phyloP scores from a whole-genome alignment of 2,329 filamentous ascomycete species.

The Whalleya microplaca region DNA sequence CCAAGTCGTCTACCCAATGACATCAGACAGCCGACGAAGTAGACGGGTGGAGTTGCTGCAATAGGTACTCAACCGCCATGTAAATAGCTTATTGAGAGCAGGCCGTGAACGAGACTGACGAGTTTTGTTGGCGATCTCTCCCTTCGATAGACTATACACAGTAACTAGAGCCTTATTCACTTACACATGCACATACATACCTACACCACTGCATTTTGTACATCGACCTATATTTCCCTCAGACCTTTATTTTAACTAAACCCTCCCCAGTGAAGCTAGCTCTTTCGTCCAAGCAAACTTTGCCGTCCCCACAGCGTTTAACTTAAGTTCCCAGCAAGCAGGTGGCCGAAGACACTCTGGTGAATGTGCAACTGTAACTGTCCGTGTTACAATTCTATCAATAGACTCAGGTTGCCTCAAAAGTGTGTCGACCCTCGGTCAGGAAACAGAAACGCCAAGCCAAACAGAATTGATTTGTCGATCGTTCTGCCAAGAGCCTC shows the following conservation, averaged over 20 bases:
- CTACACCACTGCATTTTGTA: too few relatives aligned
- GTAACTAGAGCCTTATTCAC: too few relatives aligned
- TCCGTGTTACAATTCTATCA: constrained; percentile 2
- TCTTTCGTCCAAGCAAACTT: too few relatives aligned
- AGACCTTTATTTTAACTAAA: too few relatives aligned
- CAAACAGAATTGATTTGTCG: constrained; percentile 4
- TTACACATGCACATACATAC: too few relatives aligned
- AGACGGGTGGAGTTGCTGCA: constrained; percentile 24
- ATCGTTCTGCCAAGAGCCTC: constrained; percentile 19
- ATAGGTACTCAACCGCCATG: constrained; percentile 1
- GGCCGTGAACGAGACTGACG: constrained; percentile 5
- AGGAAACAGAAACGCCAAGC: constrained; percentile 14
- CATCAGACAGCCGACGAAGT: not conserved
- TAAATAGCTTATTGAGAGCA: too few relatives aligned
- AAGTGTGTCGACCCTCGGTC: constrained; percentile 8
- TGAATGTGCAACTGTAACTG: constrained; percentile 13
- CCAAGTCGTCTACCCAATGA: constrained; percentile 15
- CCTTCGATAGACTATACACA: too few relatives aligned
- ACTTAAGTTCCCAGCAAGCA: constrained; percentile 2
- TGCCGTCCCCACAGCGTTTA: not conserved
- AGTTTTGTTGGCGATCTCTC: too few relatives aligned
- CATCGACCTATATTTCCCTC: too few relatives aligned
- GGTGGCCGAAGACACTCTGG: constrained; percentile 10
- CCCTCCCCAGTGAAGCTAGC: too few relatives aligned
- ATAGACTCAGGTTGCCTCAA: constrained; percentile 10